Percentiles rank a stretch among this genome's conserved stretches.
Evolutionary conservation across 768 basidiomycete species (phyloP).

Genomic region (Imleria badia): DNA sequence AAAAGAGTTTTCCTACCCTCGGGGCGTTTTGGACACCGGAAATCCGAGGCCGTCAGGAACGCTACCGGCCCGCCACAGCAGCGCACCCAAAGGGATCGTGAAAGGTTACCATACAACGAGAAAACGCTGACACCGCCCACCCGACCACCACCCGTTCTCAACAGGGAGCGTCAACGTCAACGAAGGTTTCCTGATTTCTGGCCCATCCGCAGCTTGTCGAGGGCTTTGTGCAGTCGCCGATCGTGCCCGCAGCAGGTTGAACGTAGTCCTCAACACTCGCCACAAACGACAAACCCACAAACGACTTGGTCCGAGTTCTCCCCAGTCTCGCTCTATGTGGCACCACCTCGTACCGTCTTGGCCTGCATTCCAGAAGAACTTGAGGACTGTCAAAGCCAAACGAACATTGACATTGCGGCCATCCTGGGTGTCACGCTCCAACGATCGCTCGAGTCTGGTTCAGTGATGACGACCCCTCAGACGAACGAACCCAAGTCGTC

Average conservation of each 20-base stretch:
- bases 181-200: slow-evolving; percentile 19
- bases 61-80: neutral
- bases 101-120: slow-evolving; percentile 13
- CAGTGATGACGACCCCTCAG: neutral
- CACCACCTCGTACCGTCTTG: slow-evolving; percentile 20
- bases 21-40: slow-evolving; percentile 1
- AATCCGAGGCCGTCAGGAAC: slow-evolving; percentile 2
- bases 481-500: neutral
- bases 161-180: slow-evolving; percentile 12
- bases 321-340: slow-evolving; percentile 16
- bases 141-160: slow-evolving; percentile 14
- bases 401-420: slow-evolving; percentile 10
- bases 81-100: neutral
- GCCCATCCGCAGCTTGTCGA: slow-evolving; percentile 22
- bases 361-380: slow-evolving; percentile 31
- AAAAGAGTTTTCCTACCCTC: neutral
- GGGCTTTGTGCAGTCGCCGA: slow-evolving; percentile 7
- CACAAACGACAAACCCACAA: slow-evolving; percentile 3
- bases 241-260: slow-evolving; percentile 1
- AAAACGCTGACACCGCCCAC: slow-evolving; percentile 11
- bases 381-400: slow-evolving; percentile 25
- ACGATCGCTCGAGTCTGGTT: slow-evolving; percentile 10
- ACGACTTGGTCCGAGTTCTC: slow-evolving; percentile 35
- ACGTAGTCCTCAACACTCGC: neutral
- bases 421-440: slow-evolving; percentile 14